phyloP scores from a whole-genome alignment of 2,329 filamentous ascomycete species.

The Ascochyta clinopodiicola region DNA sequence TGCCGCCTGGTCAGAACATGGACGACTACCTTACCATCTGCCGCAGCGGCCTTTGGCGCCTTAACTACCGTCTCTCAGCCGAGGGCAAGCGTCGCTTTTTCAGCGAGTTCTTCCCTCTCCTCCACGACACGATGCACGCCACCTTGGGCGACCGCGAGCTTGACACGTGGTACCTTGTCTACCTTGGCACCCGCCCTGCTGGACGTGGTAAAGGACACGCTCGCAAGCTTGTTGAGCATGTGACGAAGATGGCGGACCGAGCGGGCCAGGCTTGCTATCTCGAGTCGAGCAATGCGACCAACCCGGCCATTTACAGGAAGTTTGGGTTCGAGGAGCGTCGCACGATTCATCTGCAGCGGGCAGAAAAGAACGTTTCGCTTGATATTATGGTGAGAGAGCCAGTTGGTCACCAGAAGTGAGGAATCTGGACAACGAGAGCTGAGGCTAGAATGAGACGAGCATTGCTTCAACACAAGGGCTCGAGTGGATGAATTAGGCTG shows the following conservation, averaged over 20 bases:
- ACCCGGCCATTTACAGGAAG: constrained; percentile 75
- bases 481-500: background rate
- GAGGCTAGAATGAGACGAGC: constrained; percentile 9
- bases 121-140: constrained; percentile 73
- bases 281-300: constrained; percentile 74
- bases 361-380: constrained; percentile 65
- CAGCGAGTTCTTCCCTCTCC: constrained; percentile 74
- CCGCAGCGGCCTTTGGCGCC: constrained; percentile 78
- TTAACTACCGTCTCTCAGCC: constrained; percentile 74
- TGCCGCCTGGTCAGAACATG: constrained; percentile 75
- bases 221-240: constrained; percentile 72
- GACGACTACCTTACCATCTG: constrained; percentile 76
- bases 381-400: constrained; percentile 86
- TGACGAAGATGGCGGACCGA: constrained; percentile 69
- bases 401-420: constrained; percentile 29
- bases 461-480: constrained; percentile 35
- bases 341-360: constrained; percentile 68
- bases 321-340: constrained; percentile 74
- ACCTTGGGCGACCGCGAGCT: constrained; percentile 71
- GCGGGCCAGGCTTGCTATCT: constrained; percentile 76
- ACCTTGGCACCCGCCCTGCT: constrained; percentile 76
- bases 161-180: constrained; percentile 81
- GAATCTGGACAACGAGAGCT: constrained; percentile 10
- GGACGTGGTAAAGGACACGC: constrained; percentile 77
- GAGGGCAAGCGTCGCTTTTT: constrained; percentile 80